Conservation (phyloP, 139 green algal species). For the Coelastrella sp. region DNA sequence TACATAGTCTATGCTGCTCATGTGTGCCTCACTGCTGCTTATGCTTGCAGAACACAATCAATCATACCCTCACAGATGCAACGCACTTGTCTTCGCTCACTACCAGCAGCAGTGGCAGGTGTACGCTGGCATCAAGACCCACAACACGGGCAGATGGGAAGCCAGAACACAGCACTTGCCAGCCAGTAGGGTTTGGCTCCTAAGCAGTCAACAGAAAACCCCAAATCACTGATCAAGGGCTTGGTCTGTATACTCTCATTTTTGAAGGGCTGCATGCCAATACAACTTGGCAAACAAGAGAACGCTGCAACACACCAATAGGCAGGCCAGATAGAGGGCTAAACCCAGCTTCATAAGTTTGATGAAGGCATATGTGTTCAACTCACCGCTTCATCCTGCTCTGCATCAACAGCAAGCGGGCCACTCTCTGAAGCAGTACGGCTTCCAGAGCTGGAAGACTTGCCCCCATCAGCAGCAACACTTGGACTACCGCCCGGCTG, state of each 20-base stretch:
- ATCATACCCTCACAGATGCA: conserved; percentile 25
- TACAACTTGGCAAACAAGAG: no score
- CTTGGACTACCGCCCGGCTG: neutral
- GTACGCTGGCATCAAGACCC: conserved; percentile 15
- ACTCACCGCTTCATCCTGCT: conserved; percentile 22
- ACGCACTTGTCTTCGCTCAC: conserved; percentile 35
- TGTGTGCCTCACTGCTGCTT: no score
- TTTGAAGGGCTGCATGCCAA: no score
- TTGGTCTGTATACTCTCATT: no score
- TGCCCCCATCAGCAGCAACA: no score
- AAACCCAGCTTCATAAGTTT: no score
- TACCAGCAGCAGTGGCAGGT: conserved; percentile 45
- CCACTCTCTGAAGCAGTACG: neutral
- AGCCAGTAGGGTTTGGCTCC: conserved; percentile 24
- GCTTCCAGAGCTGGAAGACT: no score
- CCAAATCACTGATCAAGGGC: no score
- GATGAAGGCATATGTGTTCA: neutral
- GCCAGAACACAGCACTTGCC: conserved; percentile 26
- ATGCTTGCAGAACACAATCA: no score
- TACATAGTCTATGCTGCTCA: no score
- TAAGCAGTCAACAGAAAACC: neutral
- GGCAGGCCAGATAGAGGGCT: no score
- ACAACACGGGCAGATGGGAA: conserved; percentile 31
- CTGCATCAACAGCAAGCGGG: neutral
- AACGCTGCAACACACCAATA: no score